Evolutionary conservation across 306 rosid species (phyloP).

Genomic region (Carpinus viminea): DNA sequence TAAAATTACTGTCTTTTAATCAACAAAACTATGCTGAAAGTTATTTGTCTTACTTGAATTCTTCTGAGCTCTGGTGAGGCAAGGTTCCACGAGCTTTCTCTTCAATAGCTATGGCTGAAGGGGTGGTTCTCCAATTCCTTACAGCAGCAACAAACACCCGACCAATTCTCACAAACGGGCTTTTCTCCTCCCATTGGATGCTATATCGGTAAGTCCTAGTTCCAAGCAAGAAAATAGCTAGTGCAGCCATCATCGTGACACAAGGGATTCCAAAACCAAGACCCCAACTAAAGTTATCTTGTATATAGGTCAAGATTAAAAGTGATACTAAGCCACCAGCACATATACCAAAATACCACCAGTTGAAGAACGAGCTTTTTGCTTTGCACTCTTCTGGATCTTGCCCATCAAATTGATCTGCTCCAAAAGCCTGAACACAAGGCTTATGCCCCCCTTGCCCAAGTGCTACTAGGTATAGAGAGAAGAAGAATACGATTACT

Average conservation of each 20-base stretch:
- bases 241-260: constrained; percentile 42
- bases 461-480: constrained; percentile 63
- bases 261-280: constrained; percentile 73
- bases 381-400: constrained; percentile 62
- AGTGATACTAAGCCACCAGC: constrained; percentile 36
- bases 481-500: constrained; percentile 52
- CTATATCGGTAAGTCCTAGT: constrained; percentile 49
- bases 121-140: constrained; percentile 27
- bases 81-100: constrained; percentile 29
- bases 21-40: neutral
- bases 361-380: constrained; percentile 80
- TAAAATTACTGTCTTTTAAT: neutral
- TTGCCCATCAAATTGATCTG: constrained; percentile 66
- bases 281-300: constrained; percentile 61
- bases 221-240: constrained; percentile 60
- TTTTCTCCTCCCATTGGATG: constrained; percentile 25
- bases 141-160: constrained; percentile 41
- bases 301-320: constrained; percentile 41
- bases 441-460: constrained; percentile 84
- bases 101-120: neutral
- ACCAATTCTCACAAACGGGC: constrained; percentile 47
- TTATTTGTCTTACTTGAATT: constrained; percentile 40
- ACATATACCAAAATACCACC: constrained; percentile 71
- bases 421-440: constrained; percentile 82
- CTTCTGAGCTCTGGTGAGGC: constrained; percentile 25